phyloP scores from a whole-genome alignment of 1,284 basidiomycete species.

The Gymnopus androsaceus region DNA sequence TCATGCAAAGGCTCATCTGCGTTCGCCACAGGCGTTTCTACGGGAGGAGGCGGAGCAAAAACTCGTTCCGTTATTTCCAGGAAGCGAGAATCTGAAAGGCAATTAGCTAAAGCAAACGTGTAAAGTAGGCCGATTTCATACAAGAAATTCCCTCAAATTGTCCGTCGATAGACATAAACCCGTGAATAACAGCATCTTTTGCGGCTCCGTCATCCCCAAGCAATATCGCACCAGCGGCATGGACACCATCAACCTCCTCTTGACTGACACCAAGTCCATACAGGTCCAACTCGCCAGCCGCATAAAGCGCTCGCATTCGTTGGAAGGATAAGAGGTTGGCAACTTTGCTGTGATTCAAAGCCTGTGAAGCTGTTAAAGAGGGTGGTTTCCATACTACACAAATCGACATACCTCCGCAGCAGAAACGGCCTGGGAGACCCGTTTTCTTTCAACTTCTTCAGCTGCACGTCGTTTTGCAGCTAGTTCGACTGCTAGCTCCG shows the following conservation, averaged over 20 bases:
- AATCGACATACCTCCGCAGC: constrained; percentile 55
- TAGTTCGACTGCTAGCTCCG: constrained; percentile 59
- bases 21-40: constrained; percentile 18
- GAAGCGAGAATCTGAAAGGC: constrained; percentile 54
- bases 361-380: constrained; percentile 32
- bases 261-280: constrained; percentile 49
- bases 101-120: constrained; percentile 10
- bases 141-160: constrained; percentile 62
- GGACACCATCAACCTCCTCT: constrained; percentile 54
- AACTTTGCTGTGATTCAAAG: constrained; percentile 38
- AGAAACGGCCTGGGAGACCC: constrained; percentile 55
- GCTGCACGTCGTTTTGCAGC: constrained; percentile 53
- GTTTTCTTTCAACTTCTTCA: constrained; percentile 55
- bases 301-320: constrained; percentile 61
- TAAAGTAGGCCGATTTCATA: constrained; percentile 35
- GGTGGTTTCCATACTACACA: neutral
- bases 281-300: constrained; percentile 45
- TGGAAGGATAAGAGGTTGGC: constrained; percentile 65
- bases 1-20: constrained; percentile 22
- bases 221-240: constrained; percentile 52
- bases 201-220: constrained; percentile 51
- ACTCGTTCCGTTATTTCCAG: constrained; percentile 54
- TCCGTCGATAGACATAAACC: constrained; percentile 57
- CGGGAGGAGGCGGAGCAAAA: constrained; percentile 44
- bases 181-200: constrained; percentile 52